Base-by-base conservation (phyloP, 768 basidiomycete genomes). In the Sistotremastrum niveocremeum region DNA sequence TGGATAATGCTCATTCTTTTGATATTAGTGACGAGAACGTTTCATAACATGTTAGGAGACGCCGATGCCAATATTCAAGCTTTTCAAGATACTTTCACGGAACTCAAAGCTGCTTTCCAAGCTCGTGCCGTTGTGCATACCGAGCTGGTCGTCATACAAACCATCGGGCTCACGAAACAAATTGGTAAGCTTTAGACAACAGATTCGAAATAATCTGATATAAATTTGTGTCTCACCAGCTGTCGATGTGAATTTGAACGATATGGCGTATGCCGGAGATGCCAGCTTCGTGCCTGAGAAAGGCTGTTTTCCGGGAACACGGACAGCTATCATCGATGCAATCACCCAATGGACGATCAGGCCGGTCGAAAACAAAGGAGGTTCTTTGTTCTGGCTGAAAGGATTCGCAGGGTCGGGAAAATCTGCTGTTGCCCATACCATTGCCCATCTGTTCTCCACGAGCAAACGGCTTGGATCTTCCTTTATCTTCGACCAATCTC, bases 351-450 rank as follows among this genome's bases (percentile, higher is more conserved):
- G 20, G 20, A 20, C 20, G 20, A 20, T 20, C 20, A 20, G 20
- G 20, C 20, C 20, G 20, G 20, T 20, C 20, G 20, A 20, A 20
- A 20, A 20, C 20, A 20, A 20, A 20, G 20, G 20, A 20, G 20
- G 20, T 20, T 20, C 20, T 20, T 20, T 20, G 20, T 20, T 20
- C 20, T 20, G 20, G 20, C 20, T 57, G 30, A 57, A 56, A 20
- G 55, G 57, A 12, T 40, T 52, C 4, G 57, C 56, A 37, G 56
- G 56, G 7, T 59, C 52, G 4, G 56, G 56, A 2, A 57, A 57
- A 42, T 57, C 56, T 5, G 57, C 56, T 20, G 20, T 20, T 20
- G 20, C 20, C 20, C 20, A 20, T 20, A 20, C 20, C 20, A 20
- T 20, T 20, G 20, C 20, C 20, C 20, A 20, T 20, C 20, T 20